Evolutionary conservation across 2,329 filamentous ascomycete genomes (phyloP).

Genomic region (Cordyceps javanica): DNA sequence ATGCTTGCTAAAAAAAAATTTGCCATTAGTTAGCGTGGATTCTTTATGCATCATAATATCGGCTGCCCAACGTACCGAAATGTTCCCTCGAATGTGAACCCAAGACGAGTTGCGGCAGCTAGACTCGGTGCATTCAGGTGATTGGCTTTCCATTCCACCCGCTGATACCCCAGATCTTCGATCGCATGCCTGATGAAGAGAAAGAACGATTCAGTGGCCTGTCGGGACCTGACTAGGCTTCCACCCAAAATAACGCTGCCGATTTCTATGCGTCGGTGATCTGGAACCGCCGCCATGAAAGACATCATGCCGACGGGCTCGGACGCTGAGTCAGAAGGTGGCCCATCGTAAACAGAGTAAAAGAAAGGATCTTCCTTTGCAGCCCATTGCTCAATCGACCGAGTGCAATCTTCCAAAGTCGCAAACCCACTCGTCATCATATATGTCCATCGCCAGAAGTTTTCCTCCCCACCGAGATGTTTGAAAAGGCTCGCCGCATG

Average conservation of each 20-base stretch:
- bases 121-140: slow-evolving; percentile 47
- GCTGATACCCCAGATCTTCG: slow-evolving; percentile 45
- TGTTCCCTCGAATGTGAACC: slow-evolving; percentile 53
- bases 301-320: slow-evolving; percentile 35
- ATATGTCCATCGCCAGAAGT: slow-evolving; percentile 29
- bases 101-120: slow-evolving; percentile 49
- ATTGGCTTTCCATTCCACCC: slow-evolving; percentile 62
- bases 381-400: slow-evolving; percentile 18
- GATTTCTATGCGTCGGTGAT: slow-evolving; percentile 48
- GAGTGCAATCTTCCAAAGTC: slow-evolving; percentile 17
- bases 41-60: too few relatives aligned
- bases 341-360: slow-evolving; percentile 37
- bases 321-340: slow-evolving; percentile 17
- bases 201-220: slow-evolving; percentile 53
- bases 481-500: slow-evolving; percentile 25
- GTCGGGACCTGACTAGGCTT: slow-evolving; percentile 44
- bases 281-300: slow-evolving; percentile 41
- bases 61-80: slow-evolving; percentile 47
- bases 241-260: slow-evolving; percentile 48
- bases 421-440: slow-evolving; percentile 23
- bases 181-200: slow-evolving; percentile 49
- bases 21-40: too few relatives aligned
- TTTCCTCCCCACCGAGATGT: slow-evolving; percentile 27
- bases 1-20: slow-evolving; percentile 47
- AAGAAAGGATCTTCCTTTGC: slow-evolving; percentile 31